Conservation (phyloP, 164 flowering plant genomes). For the Tetracentron sinense region DNA sequence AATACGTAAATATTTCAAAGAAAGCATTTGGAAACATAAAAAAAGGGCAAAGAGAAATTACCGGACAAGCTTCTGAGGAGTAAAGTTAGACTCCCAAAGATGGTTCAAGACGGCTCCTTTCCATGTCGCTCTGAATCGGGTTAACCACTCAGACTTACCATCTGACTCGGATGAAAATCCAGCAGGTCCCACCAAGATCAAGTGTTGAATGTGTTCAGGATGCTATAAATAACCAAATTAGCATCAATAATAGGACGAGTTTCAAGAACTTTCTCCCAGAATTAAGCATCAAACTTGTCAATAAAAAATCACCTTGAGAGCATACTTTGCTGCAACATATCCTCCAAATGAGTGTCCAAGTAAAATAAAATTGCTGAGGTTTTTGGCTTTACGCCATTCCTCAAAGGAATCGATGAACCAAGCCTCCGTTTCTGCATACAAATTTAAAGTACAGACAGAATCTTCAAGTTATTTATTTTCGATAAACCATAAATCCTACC, state of each 20-base stretch:
- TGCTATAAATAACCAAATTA: conserved; percentile 42
- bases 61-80: conserved; percentile 88
- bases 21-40: too few relatives aligned
- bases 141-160: conserved; percentile 52
- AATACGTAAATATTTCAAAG: too few relatives aligned
- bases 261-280: background rate
- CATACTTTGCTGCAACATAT: conserved; percentile 94
- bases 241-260: conserved; percentile 9
- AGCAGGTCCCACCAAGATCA: conserved; percentile 90
- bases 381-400: conserved; percentile 96
- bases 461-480: too few relatives aligned
- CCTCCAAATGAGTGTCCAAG: conserved; percentile 99
- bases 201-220: conserved; percentile 87
- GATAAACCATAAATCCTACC: background rate
- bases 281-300: background rate
- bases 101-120: conserved; percentile 81
- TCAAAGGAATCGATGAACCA: conserved; percentile 98
- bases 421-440: conserved; percentile 82
- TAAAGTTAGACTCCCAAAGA: conserved; percentile 94
- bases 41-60: conserved; percentile 15
- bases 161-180: conserved; percentile 80
- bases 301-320: conserved; percentile 70
- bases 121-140: conserved; percentile 76
- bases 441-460: background rate
- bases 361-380: conserved; percentile 79